Percentiles rank a stretch among this genome's conserved stretches.
phyloP scores from a whole-genome alignment of 129 eudicot species.

The Oenanthe sinensis region DNA sequence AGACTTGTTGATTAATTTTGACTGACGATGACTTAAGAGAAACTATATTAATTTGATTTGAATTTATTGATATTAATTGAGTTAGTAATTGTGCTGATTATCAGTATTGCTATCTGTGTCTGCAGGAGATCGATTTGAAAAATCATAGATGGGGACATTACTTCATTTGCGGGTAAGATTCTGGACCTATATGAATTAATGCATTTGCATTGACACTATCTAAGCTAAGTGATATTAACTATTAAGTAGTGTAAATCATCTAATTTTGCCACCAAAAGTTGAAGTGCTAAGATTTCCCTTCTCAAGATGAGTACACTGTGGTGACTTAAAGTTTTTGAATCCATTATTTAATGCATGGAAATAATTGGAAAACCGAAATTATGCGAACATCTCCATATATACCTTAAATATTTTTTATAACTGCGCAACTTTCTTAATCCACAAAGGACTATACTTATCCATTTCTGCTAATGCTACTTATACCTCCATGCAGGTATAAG shows the following conservation, averaged over 20 bases:
- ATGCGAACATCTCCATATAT: background rate
- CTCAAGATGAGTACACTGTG: background rate
- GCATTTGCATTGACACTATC: background rate
- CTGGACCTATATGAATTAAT: background rate
- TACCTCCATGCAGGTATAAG: constrained; percentile 64
- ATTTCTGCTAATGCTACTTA: constrained; percentile 6
- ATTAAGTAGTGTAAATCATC: background rate
- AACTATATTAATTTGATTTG: background rate
- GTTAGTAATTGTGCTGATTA: background rate
- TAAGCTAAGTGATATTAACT: background rate
- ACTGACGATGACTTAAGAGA: background rate
- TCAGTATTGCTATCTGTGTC: background rate
- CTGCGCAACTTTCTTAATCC: background rate
- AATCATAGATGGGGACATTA: constrained; percentile 98
- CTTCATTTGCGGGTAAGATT: constrained; percentile 86
- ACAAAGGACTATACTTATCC: background rate
- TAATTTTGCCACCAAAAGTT: background rate
- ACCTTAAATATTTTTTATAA: background rate
- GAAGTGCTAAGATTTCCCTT: background rate
- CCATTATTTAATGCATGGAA: background rate
- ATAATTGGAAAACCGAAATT: background rate
- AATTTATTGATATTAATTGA: background rate
- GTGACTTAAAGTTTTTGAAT: background rate
- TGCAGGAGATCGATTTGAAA: constrained; percentile 87
- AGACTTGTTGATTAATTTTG: background rate